A percentile compares a stretch with the other conserved stretches of the same genome.
Evolutionary conservation across 257 asterid species (phyloP).

Genomic region (Catharanthus roseus): DNA sequence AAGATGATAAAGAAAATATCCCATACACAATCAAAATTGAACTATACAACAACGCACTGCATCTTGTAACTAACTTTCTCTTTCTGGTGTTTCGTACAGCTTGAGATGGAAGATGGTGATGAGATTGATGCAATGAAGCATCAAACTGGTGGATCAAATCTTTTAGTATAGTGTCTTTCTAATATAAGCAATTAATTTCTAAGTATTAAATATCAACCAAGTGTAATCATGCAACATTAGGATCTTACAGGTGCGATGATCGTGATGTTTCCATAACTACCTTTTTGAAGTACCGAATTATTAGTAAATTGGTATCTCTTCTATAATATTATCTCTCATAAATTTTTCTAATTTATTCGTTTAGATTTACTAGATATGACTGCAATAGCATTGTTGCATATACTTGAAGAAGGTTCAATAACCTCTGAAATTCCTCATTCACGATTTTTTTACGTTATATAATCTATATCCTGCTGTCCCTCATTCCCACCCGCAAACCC

Average conservation of each 20-base stretch:
- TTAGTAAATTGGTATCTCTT: not conserved
- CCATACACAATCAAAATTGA: not conserved
- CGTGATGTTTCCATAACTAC: not conserved
- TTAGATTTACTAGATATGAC: too few species aligned
- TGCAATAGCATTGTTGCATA: too few species aligned
- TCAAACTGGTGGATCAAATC: constrained; percentile 19
- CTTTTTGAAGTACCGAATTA: not conserved
- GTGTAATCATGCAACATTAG: not conserved
- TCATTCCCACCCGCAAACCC: too few species aligned
- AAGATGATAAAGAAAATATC: not conserved
- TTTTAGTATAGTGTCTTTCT: not conserved
- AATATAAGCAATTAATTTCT: not conserved
- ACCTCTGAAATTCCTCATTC: too few species aligned
- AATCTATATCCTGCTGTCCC: too few species aligned
- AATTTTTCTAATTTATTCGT: too few species aligned
- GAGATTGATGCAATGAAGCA: constrained; percentile 29
- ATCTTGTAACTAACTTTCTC: not conserved
- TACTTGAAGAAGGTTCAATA: too few species aligned
- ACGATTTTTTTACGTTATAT: too few species aligned
- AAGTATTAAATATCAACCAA: too few species aligned
- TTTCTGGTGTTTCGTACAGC: constrained; percentile 10
- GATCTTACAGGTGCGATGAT: not conserved
- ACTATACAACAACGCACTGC: too few species aligned
- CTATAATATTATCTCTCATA: too few species aligned
- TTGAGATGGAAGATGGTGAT: constrained; percentile 30